These are phyloP conservation scores for Withania somnifera DNA, from an alignment of 305 asterid species.

Conservation along the genomic window DNA sequence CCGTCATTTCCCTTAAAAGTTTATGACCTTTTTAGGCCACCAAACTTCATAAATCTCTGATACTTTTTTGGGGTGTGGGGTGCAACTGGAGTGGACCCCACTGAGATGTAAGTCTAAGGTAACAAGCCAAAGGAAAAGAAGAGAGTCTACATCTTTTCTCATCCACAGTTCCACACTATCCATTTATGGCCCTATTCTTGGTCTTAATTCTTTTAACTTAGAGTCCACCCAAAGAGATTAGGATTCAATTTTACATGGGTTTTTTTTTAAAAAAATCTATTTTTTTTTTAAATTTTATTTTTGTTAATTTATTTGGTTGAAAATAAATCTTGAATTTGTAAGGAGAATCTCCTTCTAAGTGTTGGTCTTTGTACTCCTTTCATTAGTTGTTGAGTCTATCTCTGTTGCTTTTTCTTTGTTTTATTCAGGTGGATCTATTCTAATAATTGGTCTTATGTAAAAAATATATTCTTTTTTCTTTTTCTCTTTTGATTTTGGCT, in stretches of 20 bases:
- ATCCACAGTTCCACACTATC: slow-evolving; percentile 38
- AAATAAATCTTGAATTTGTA: not conserved
- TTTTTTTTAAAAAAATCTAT: not conserved
- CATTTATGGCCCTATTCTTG: slow-evolving; percentile 25
- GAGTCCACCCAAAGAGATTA: slow-evolving; percentile 44
- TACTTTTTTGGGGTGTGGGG: not conserved
- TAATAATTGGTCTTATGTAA: not conserved
- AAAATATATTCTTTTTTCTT: not conserved
- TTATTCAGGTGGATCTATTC: not conserved
- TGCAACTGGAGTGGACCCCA: slow-evolving; percentile 24
- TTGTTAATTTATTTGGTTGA: not conserved
- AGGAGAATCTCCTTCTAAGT: slow-evolving; percentile 36
- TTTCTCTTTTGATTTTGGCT: not conserved
- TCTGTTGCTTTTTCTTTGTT: not conserved
- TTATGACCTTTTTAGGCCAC: slow-evolving; percentile 18
- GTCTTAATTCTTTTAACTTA: slow-evolving; percentile 19
- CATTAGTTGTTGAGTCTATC: slow-evolving; percentile 1
- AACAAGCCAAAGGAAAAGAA: slow-evolving; percentile 14
- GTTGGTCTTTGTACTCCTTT: slow-evolving; percentile 7
- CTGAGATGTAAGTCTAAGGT: slow-evolving; percentile 23
- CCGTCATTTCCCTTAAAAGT: slow-evolving; percentile 16
- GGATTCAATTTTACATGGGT: slow-evolving; percentile 11
- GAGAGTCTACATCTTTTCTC: slow-evolving; percentile 32
- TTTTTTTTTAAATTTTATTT: not conserved
- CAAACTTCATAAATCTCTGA: not conserved